Conservation (phyloP, 1,284 basidiomycete species). For the Cryptococcus sp. region DNA sequence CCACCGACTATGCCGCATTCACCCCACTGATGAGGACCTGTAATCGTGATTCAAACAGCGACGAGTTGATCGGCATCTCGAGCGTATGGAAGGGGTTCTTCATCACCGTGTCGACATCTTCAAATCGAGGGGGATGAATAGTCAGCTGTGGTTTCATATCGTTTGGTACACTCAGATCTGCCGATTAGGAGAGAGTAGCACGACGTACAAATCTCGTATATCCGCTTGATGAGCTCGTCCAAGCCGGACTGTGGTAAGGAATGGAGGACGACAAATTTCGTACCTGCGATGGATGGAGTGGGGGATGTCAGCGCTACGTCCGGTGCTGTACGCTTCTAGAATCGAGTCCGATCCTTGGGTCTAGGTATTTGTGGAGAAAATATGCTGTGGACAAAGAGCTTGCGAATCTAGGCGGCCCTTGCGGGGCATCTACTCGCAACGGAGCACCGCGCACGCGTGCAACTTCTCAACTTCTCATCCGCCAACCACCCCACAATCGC, state of each 20-base stretch:
- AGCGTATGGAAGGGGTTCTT: constrained; percentile 99
- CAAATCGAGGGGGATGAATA: not conserved
- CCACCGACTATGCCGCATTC: constrained; percentile 15
- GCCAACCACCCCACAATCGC: constrained; percentile 28
- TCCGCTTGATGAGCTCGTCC: constrained; percentile 69
- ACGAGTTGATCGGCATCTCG: constrained; percentile 95
- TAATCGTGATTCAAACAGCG: constrained; percentile 74
- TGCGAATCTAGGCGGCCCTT: too few relatives aligned
- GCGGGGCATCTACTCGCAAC: too few relatives aligned
- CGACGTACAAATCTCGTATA: constrained; percentile 80
- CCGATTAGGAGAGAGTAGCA: too few relatives aligned
- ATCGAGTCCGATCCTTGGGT: too few relatives aligned
- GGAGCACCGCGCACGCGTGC: too few relatives aligned
- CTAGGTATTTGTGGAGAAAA: too few relatives aligned
- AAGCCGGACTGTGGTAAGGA: constrained; percentile 59
- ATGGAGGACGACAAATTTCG: constrained; percentile 91
- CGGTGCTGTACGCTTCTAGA: too few relatives aligned
- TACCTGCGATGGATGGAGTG: constrained; percentile 42
- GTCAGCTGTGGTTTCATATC: not conserved
- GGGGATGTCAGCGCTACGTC: too few relatives aligned
- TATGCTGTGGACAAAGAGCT: too few relatives aligned
- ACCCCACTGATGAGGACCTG: constrained; percentile 40
- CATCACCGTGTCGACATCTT: constrained; percentile 81
- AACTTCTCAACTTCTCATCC: constrained; percentile 12
- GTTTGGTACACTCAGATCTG: too few relatives aligned